Base-by-base conservation (phyloP, 2,329 filamentous ascomycete species). In the Xylariaceae sp. region DNA sequence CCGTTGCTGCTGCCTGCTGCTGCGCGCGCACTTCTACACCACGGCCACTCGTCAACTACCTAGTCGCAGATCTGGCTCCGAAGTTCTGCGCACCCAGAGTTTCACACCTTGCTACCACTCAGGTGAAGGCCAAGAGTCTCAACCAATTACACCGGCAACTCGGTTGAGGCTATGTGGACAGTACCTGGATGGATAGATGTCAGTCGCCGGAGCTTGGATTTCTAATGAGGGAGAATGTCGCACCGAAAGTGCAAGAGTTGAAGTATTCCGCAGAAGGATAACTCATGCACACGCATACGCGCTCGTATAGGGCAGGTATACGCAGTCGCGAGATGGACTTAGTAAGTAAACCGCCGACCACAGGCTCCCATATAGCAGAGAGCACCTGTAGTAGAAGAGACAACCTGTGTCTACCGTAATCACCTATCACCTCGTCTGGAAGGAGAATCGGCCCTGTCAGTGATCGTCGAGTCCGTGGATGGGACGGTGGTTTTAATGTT, bases 351-450 rank as follows among this genome's bases (percentile, higher is more conserved):
- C 37, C 17, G 44, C 30, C 30, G 53, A 42, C 35, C 23, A 34
- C 55, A 51, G 47, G 30, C 18, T 57, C 42, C 44, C 37, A 53
- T 59, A 56, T 58, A 35, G 56, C 51, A 61, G 35, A 49, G 58
- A 50, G 17, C 50, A 42, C 4, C 10, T 42, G 23, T 44, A 37
- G 13, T 56, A 17, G 44, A 47, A 42, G 37, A 10, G 13, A 42
- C 13, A 42, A 42, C 13, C 42, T 45, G 42, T n/a, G 42, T 45
- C 13, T 15, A 45, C 10, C 11, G 13, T 5, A n/a, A 45, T 15
- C 42, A 45, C n/a, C 13, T 15, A 11, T n/a, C 42, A 6, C 42
- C 5, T 45, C 5, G n/a, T n/a, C 42, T 45, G 13, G 10, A 6
- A 15, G 13, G 9, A 45, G 4, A 30, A 4, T 30, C 23, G 5